Conservation (phyloP, 2,329 filamentous ascomycete species). For the Alternaria gaisen region DNA sequence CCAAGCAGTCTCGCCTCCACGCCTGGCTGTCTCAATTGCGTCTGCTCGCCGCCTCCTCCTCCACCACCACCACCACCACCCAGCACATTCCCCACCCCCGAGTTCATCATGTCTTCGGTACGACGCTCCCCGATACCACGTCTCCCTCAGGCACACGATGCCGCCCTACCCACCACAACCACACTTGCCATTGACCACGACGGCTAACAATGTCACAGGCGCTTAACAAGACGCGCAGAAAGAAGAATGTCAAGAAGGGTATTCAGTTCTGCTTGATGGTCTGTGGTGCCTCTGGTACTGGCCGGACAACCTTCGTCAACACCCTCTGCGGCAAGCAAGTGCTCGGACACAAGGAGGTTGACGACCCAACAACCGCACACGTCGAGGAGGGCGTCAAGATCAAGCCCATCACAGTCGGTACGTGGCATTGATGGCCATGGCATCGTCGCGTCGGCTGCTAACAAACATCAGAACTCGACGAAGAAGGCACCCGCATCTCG, state of each 20-base stretch:
- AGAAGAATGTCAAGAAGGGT: slow-evolving; percentile 99
- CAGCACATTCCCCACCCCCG: slow-evolving; percentile 31
- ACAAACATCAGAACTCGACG: slow-evolving; percentile 75
- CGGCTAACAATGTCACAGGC: slow-evolving; percentile 45
- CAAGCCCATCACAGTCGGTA: slow-evolving; percentile 97
- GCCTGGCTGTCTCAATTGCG: slow-evolving; percentile 28
- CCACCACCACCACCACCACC: slow-evolving; percentile 29
- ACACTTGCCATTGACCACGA: slow-evolving; percentile 26
- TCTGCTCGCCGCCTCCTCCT: slow-evolving; percentile 28
- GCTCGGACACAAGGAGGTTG: slow-evolving; percentile 87
- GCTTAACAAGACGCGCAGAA: slow-evolving; percentile 90
- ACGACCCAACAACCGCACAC: slow-evolving; percentile 88
- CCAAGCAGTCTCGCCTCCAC: slow-evolving; percentile 35
- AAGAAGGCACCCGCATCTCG: slow-evolving; percentile 97
- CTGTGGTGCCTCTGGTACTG: slow-evolving; percentile 97
- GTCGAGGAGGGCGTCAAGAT: slow-evolving; percentile 98
- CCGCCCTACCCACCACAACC: slow-evolving; percentile 22
- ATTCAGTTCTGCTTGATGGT: slow-evolving; percentile 99
- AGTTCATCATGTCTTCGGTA: slow-evolving; percentile 51
- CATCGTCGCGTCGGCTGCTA: slow-evolving; percentile 2
- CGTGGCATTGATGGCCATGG: slow-evolving; percentile 43
- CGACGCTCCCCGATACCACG: slow-evolving; percentile 34
- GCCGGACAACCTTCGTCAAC: slow-evolving; percentile 98
- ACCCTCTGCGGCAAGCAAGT: slow-evolving; percentile 97
- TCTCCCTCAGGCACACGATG: slow-evolving; percentile 35